These are phyloP conservation scores for Scalesia atractyloides DNA, from an alignment of 129 eudicot species.

Conservation along the genomic window DNA sequence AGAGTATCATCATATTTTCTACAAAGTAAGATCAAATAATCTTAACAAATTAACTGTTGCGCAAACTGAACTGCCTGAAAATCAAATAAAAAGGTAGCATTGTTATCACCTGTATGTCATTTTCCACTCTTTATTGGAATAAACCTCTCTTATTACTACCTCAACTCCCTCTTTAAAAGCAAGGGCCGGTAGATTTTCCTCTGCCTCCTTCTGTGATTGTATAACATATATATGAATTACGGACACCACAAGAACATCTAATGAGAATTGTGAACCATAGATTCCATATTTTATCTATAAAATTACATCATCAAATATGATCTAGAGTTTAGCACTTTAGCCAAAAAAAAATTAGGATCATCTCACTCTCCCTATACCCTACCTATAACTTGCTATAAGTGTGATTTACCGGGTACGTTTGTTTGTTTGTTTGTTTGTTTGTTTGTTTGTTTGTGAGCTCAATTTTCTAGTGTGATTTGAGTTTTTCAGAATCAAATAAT, in stretches of 20 bases:
- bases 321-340: neutral
- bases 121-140: slow-evolving; percentile 18
- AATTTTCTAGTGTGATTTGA: too few species aligned
- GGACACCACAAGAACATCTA: neutral
- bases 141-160: slow-evolving; percentile 18
- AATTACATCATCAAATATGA: neutral
- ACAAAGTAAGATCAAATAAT: neutral
- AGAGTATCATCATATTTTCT: slow-evolving; percentile 8
- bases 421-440: too few species aligned
- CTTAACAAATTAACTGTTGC: slow-evolving; percentile 1
- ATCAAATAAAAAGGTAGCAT: neutral
- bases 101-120: slow-evolving; percentile 22
- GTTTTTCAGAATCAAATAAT: neutral
- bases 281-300: neutral
- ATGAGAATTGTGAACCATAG: neutral
- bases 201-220: slow-evolving; percentile 25
- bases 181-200: slow-evolving; percentile 31
- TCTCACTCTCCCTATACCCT: too few species aligned
- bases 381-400: too few species aligned
- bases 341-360: neutral
- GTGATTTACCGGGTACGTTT: too few species aligned
- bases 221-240: neutral
- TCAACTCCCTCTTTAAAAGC: slow-evolving; percentile 23
- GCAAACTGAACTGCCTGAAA: neutral
- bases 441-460: too few species aligned